These are phyloP conservation scores for Metarhizium sp. DNA, from an alignment of 2,329 filamentous ascomycete genomes.

Conservation along the genomic window DNA sequence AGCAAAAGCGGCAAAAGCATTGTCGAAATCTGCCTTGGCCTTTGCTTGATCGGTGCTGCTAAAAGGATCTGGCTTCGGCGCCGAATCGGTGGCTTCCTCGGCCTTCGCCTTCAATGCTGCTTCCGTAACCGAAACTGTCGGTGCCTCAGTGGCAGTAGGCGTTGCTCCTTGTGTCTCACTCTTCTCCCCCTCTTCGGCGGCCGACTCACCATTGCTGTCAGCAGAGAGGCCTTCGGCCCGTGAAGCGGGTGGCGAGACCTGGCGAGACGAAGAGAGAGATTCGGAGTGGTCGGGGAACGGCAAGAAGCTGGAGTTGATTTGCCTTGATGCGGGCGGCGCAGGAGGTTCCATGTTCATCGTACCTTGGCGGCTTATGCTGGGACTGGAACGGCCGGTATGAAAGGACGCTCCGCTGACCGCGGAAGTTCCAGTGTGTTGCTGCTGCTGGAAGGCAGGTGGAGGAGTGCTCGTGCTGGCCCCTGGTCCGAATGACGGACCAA, in stretches of 20 bases:
- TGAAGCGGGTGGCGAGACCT: constrained; percentile 60
- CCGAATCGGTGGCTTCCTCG: constrained; percentile 9
- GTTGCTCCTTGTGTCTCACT: constrained; percentile 17
- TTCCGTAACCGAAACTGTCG: constrained; percentile 9
- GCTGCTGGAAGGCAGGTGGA: constrained; percentile 36
- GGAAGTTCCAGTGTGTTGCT: constrained; percentile 49
- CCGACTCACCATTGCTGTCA: constrained; percentile 12
- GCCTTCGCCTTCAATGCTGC: constrained; percentile 9
- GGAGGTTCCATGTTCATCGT: constrained; percentile 48
- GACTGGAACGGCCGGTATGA: constrained; percentile 47
- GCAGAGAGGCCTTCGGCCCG: constrained; percentile 40
- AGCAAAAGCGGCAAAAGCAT: constrained; percentile 70
- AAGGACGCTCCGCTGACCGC: constrained; percentile 40
- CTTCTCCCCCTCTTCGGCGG: constrained; percentile 13
- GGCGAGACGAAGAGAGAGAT: constrained; percentile 67
- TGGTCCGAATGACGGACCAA: constrained; percentile 57
- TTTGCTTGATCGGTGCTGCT: constrained; percentile 43
- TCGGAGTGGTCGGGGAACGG: constrained; percentile 59
- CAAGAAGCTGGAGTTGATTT: constrained; percentile 68
- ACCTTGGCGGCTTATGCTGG: constrained; percentile 53
- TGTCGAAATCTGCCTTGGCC: constrained; percentile 75
- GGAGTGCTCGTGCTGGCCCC: constrained; percentile 24
- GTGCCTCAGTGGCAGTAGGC: constrained; percentile 16
- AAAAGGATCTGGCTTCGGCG: constrained; percentile 37
- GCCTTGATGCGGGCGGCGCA: constrained; percentile 61